Percentiles rank a stretch among this genome's conserved stretches.
Conservation (phyloP, 352 stramenopile genomes). For the Globisporangium carolinianum region DNA sequence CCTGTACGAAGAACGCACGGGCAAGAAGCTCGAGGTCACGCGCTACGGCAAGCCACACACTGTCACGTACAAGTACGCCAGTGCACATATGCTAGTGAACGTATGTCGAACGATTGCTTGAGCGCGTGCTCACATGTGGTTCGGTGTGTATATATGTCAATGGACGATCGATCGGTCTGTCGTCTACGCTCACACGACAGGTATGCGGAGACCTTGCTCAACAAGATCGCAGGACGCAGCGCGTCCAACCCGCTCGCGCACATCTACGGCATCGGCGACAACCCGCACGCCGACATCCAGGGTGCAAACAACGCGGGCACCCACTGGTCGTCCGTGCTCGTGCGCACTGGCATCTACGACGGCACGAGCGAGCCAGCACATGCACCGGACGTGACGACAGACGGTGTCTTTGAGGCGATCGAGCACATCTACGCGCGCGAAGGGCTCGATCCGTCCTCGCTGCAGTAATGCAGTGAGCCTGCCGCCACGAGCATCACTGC, state of each 20-base stretch:
- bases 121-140: no score
- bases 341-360: slow-evolving; percentile 83
- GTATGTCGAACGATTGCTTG: no score
- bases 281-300: slow-evolving; percentile 81
- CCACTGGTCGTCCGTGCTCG: slow-evolving; percentile 81
- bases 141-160: neutral
- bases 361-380: slow-evolving; percentile 56
- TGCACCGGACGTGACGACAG: slow-evolving; percentile 47
- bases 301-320: slow-evolving; percentile 80
- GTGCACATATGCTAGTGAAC: neutral
- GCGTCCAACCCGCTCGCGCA: slow-evolving; percentile 31
- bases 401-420: slow-evolving; percentile 70
- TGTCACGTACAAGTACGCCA: slow-evolving; percentile 74
- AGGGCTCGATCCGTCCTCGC: slow-evolving; percentile 29
- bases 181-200: slow-evolving; percentile 15
- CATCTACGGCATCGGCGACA: slow-evolving; percentile 89
- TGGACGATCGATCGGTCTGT: neutral
- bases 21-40: slow-evolving; percentile 56
- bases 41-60: slow-evolving; percentile 83
- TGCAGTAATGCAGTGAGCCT: slow-evolving; percentile 11
- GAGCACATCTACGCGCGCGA: slow-evolving; percentile 67
- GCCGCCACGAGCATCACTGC: no score
- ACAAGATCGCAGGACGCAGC: slow-evolving; percentile 6
- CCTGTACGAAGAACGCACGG: slow-evolving; percentile 63
- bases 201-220: slow-evolving; percentile 34